Percentiles rank a stretch among this genome's conserved stretches.
phyloP scores from a whole-genome alignment of 495 filamentous ascomycete genomes.

The Clohesyomyces aquaticus region DNA sequence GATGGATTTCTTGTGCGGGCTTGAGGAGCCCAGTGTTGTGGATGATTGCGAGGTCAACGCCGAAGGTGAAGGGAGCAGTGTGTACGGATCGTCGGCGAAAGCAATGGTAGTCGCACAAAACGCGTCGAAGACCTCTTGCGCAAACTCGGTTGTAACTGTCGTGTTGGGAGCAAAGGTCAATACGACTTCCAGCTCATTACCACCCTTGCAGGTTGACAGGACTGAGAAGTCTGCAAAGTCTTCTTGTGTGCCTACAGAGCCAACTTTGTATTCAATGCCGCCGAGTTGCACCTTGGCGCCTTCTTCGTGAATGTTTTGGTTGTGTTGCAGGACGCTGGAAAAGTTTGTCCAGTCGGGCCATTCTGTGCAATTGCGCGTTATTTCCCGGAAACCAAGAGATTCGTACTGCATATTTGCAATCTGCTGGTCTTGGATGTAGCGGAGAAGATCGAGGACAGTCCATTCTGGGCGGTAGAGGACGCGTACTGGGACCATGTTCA shows the following conservation, averaged over 20 bases:
- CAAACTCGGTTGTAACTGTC: slow-evolving; percentile 50
- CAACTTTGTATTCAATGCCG: slow-evolving; percentile 55
- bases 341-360: slow-evolving; percentile 44
- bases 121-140: slow-evolving; percentile 54
- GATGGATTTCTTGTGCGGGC: slow-evolving; percentile 33
- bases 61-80: slow-evolving; percentile 51
- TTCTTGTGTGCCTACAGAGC: slow-evolving; percentile 55
- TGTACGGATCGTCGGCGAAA: slow-evolving; percentile 53
- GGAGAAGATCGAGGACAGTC: slow-evolving; percentile 58
- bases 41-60: slow-evolving; percentile 42
- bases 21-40: slow-evolving; percentile 40
- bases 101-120: slow-evolving; percentile 54
- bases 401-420: slow-evolving; percentile 63
- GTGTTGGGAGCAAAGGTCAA: slow-evolving; percentile 55
- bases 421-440: slow-evolving; percentile 61
- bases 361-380: slow-evolving; percentile 44
- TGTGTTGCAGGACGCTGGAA: slow-evolving; percentile 36
- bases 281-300: slow-evolving; percentile 42
- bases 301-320: slow-evolving; percentile 35
- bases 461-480: slow-evolving; percentile 55
- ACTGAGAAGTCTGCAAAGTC: slow-evolving; percentile 57
- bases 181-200: slow-evolving; percentile 51
- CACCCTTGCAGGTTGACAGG: slow-evolving; percentile 52
- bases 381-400: slow-evolving; percentile 43
- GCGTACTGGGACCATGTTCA: slow-evolving; percentile 64